Evolutionary conservation across 176 grass and related monocot species (phyloP).

Genomic region (Carex cristatella): DNA sequence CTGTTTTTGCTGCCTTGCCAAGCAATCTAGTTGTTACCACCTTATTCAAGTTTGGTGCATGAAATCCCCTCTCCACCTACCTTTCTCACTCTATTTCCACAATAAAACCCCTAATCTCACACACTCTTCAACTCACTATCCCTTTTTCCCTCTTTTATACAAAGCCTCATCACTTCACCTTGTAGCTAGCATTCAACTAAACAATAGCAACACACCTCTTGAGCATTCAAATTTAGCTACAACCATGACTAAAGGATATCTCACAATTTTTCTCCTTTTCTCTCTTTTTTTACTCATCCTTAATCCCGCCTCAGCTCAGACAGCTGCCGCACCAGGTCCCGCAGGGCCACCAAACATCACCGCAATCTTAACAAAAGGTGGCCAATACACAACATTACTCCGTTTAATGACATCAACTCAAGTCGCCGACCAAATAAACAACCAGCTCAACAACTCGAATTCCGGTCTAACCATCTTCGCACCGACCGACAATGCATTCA

Average conservation of each 20-base stretch:
- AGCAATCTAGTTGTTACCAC: constrained; percentile 37
- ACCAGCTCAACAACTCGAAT: constrained; percentile 74
- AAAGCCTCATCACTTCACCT: background rate
- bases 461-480: constrained; percentile 82
- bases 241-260: constrained; percentile 18
- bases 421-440: constrained; percentile 71
- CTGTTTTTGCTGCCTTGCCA: constrained; percentile 32
- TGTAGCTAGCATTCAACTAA: background rate
- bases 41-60: constrained; percentile 37
- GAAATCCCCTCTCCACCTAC: constrained; percentile 32
- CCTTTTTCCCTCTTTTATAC: background rate
- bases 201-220: background rate
- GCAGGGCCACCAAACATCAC: constrained; percentile 73
- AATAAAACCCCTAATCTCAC: constrained; percentile 25
- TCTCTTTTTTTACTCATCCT: constrained; percentile 20
- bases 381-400: constrained; percentile 74
- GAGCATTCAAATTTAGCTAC: background rate
- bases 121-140: background rate
- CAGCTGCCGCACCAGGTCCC: constrained; percentile 24
- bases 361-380: constrained; percentile 64
- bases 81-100: constrained; percentile 19
- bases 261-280: background rate
- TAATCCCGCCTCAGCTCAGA: constrained; percentile 19
- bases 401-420: constrained; percentile 60
- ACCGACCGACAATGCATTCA: constrained; percentile 94